A percentile compares a stretch with the other conserved stretches of the same genome.
Evolutionary conservation across 2,329 filamentous ascomycete genomes (phyloP).

Genomic region (Claviceps arundinis): DNA sequence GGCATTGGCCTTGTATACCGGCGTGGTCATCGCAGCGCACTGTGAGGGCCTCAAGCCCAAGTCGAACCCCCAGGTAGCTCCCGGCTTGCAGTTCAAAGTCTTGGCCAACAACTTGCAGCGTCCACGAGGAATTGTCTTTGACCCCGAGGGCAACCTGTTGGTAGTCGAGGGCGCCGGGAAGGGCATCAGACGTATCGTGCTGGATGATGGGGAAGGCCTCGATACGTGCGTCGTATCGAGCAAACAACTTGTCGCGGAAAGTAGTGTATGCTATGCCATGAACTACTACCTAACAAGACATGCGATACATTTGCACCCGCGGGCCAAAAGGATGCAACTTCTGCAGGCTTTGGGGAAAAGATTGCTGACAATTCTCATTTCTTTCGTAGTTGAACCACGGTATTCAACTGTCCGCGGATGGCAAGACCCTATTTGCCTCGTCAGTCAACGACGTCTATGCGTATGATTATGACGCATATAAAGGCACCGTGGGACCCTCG

Average conservation of each 20-base stretch:
- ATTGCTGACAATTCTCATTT: not conserved
- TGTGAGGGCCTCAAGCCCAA: slow-evolving; percentile 6
- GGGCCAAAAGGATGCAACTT: no score
- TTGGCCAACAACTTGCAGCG: slow-evolving; percentile 12
- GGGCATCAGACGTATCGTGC: slow-evolving; percentile 20
- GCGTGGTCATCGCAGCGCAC: slow-evolving; percentile 2
- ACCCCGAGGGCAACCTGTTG: slow-evolving; percentile 23
- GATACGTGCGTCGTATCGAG: slow-evolving; percentile 18
- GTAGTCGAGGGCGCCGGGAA: slow-evolving; percentile 17
- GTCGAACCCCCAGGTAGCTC: slow-evolving; percentile 10
- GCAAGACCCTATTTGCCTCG: slow-evolving; percentile 37
- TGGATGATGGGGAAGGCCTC: slow-evolving; percentile 17
- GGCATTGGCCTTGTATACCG: not conserved
- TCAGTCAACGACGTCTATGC: slow-evolving; percentile 37
- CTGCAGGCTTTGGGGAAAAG: not conserved
- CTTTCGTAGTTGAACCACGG: slow-evolving; percentile 33
- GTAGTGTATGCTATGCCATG: slow-evolving; percentile 8
- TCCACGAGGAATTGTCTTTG: slow-evolving; percentile 22
- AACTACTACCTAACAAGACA: no score
- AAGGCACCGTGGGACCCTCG: slow-evolving; percentile 28
- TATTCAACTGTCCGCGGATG: slow-evolving; percentile 31
- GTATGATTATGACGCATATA: slow-evolving; percentile 44
- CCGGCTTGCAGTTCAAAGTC: slow-evolving; percentile 15
- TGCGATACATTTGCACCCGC: no score
- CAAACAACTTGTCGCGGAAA: slow-evolving; percentile 14